These are phyloP conservation scores for Aspergillus viridinutans DNA, from an alignment of 2,329 filamentous ascomycete species.

Conservation along the genomic window DNA sequence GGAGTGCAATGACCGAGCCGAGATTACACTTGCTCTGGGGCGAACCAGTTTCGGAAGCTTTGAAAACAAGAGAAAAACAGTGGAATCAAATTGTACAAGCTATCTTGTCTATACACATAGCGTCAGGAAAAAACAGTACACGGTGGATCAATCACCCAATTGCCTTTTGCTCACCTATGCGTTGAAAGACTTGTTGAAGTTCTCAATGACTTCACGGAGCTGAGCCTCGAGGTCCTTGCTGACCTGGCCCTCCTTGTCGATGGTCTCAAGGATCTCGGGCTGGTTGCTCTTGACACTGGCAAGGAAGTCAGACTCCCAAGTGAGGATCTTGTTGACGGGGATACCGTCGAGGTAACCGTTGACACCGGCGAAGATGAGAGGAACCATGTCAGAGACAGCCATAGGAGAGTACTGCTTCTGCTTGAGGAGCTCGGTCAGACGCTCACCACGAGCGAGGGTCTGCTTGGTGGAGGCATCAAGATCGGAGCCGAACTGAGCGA, in stretches of 20 bases:
- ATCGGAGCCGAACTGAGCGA: slow-evolving; percentile 99
- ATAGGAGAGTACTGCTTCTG: slow-evolving; percentile 99
- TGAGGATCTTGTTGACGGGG: slow-evolving; percentile 84
- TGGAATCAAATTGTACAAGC: slow-evolving; percentile 44
- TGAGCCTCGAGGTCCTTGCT: slow-evolving; percentile 77
- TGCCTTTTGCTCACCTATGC: slow-evolving; percentile 38
- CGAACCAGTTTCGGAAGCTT: slow-evolving; percentile 15
- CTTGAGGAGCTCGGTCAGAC: slow-evolving; percentile 97
- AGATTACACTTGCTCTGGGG: slow-evolving; percentile 12
- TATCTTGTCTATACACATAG: slow-evolving; percentile 44
- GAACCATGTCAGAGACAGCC: slow-evolving; percentile 99
- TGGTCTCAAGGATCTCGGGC: slow-evolving; percentile 73
- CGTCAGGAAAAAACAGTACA: slow-evolving; percentile 39
- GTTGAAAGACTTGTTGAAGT: slow-evolving; percentile 92
- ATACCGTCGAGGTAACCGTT: slow-evolving; percentile 89
- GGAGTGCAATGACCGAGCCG: slow-evolving; percentile 13
- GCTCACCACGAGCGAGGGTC: slow-evolving; percentile 96
- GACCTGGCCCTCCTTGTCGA: slow-evolving; percentile 92
- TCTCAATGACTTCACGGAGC: slow-evolving; percentile 64
- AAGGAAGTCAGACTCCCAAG: slow-evolving; percentile 94
- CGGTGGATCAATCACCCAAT: slow-evolving; percentile 28
- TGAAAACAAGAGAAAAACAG: slow-evolving; percentile 35
- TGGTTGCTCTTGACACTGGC: slow-evolving; percentile 89
- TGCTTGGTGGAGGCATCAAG: slow-evolving; percentile 98
- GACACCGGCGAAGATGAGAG: slow-evolving; percentile 98